phyloP scores from a whole-genome alignment of 257 asterid species.

The Prunella vulgaris region DNA sequence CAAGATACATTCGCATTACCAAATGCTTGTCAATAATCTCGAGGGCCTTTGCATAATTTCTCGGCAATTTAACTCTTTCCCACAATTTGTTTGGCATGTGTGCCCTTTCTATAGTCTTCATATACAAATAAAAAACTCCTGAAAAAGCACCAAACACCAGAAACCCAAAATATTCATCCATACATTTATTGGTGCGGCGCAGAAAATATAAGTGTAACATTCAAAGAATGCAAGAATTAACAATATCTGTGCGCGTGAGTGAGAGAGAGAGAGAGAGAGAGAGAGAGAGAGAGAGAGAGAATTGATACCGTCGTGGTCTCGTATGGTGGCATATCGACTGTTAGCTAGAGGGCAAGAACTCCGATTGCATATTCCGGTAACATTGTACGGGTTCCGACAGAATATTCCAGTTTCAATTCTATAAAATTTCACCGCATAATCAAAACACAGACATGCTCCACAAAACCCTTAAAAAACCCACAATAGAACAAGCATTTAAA shows the following conservation, averaged over 20 bases:
- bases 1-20: slow-evolving; percentile 39
- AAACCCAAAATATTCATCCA: background rate
- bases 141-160: slow-evolving; percentile 22
- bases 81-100: slow-evolving; percentile 95
- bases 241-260: background rate
- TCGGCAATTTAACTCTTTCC: slow-evolving; percentile 94
- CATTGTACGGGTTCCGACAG: slow-evolving; percentile 92
- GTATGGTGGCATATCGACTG: slow-evolving; percentile 92
- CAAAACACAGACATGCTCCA: background rate
- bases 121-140: slow-evolving; percentile 90
- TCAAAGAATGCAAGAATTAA: background rate
- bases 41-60: slow-evolving; percentile 83
- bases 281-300: too few species aligned
- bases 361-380: slow-evolving; percentile 89
- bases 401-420: slow-evolving; percentile 84
- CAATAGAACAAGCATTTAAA: background rate
- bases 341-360: slow-evolving; percentile 98
- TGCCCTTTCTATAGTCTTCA: slow-evolving; percentile 98
- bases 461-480: background rate
- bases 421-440: background rate
- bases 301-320: slow-evolving; percentile 89
- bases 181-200: background rate
- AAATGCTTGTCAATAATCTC: slow-evolving; percentile 90
- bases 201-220: background rate
- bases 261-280: background rate